Conservation (phyloP, 768 basidiomycete species). For the Tylopilus balloui region DNA sequence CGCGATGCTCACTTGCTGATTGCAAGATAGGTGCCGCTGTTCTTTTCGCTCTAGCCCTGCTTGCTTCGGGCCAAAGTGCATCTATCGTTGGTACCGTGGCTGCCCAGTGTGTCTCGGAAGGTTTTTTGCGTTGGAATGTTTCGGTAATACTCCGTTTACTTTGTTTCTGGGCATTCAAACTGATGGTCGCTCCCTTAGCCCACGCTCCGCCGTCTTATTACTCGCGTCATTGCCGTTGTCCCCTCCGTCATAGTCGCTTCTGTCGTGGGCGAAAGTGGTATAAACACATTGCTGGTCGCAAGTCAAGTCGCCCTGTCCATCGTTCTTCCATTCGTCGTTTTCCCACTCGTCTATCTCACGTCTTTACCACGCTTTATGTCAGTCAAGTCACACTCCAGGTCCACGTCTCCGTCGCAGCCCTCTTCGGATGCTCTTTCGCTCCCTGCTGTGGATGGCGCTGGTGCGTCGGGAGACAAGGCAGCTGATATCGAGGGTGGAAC, state of each 20-base stretch:
- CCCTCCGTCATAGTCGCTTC: constrained; percentile 80
- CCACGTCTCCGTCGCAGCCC: not conserved
- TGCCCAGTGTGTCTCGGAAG: constrained; percentile 87
- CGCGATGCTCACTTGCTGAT: not conserved
- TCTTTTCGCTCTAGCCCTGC: constrained; percentile 83
- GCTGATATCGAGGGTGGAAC: constrained; percentile 29
- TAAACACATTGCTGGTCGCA: constrained; percentile 76
- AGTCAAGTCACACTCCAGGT: constrained; percentile 33
- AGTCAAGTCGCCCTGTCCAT: constrained; percentile 83
- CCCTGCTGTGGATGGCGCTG: not conserved
- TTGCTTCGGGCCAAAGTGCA: constrained; percentile 86
- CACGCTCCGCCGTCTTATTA: constrained; percentile 72
- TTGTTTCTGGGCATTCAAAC: constrained; percentile 24
- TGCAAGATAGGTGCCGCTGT: constrained; percentile 61
- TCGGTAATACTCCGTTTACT: constrained; percentile 44
- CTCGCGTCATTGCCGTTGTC: constrained; percentile 75
- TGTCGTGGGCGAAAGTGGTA: constrained; percentile 61
- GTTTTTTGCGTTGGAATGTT: constrained; percentile 82
- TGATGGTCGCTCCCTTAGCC: constrained; percentile 44
- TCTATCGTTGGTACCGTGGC: constrained; percentile 86
- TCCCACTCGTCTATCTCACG: constrained; percentile 76
- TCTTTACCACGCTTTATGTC: constrained; percentile 65
- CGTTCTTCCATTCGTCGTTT: constrained; percentile 79
- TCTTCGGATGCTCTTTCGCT: not conserved
- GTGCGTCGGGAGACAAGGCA: constrained; percentile 1